phyloP scores from a whole-genome alignment of 2,329 filamentous ascomycete species.

The Mariannaea elegans region DNA sequence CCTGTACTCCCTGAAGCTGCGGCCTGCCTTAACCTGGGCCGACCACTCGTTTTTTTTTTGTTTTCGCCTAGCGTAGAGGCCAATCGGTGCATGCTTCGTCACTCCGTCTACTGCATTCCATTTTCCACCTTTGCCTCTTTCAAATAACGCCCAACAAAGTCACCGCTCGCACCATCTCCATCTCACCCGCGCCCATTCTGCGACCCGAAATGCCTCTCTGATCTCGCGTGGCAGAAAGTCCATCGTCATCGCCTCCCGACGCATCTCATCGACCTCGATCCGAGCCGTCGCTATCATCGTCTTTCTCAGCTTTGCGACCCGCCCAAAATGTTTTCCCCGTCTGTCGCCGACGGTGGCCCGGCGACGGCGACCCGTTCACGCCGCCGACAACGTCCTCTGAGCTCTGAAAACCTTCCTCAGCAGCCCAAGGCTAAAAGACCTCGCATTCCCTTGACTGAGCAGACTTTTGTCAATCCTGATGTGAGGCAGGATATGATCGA shows the following conservation, averaged over 20 bases:
- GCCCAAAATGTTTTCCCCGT: conserved; percentile 67
- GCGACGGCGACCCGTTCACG: conserved; percentile 67
- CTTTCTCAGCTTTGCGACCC: conserved; percentile 32
- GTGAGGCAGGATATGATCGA: conserved; percentile 63
- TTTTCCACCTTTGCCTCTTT: conserved; percentile 22
- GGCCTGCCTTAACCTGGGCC: conserved; percentile 13
- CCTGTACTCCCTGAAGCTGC: neutral
- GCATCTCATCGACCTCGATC: neutral
- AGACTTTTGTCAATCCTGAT: conserved; percentile 64
- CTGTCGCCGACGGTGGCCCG: conserved; percentile 60
- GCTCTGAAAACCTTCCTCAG: conserved; percentile 61
- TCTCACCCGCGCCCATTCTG: conserved; percentile 24
- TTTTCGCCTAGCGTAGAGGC: conserved; percentile 35
- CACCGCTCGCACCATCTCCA: conserved; percentile 32
- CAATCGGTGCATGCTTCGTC: conserved; percentile 41
- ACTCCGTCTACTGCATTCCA: conserved; percentile 34
- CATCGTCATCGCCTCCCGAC: conserved; percentile 21
- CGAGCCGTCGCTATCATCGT: conserved; percentile 20
- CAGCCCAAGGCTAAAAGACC: conserved; percentile 72
- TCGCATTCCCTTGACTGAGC: conserved; percentile 65
- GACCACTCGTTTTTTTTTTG: conserved; percentile 22
- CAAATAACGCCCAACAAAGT: conserved; percentile 30
- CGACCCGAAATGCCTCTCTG: conserved; percentile 41
- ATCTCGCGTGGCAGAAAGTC: conserved; percentile 32
- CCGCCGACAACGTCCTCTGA: conserved; percentile 67